Evolutionary conservation across 73 alveolate genomes (phyloP).

Genomic region (Tetrahymena elliotti): DNA sequence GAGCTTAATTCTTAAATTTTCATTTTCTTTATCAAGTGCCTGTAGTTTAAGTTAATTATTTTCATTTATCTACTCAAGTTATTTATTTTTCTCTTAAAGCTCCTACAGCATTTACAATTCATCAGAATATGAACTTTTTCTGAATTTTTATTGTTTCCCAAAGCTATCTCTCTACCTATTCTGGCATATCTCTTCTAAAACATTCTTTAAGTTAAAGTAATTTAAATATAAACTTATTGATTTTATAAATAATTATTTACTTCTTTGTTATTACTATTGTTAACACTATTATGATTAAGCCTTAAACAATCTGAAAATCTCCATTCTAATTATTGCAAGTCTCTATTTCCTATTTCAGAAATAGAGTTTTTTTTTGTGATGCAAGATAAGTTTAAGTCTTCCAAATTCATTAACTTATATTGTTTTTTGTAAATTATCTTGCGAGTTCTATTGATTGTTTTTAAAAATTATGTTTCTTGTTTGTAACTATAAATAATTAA

Average conservation of each 20-base stretch:
- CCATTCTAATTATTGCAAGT: background rate
- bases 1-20: background rate
- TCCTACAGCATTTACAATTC: background rate
- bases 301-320: background rate
- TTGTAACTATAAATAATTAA: background rate
- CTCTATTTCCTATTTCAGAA: background rate
- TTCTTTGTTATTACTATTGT: background rate
- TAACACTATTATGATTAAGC: background rate
- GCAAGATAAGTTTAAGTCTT: background rate
- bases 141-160: background rate
- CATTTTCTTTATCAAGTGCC: background rate
- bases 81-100: background rate
- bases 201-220: background rate
- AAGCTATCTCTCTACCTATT: background rate
- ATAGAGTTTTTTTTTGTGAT: background rate
- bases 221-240: background rate
- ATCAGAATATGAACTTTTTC: background rate
- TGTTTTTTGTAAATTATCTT: background rate
- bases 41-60: background rate
- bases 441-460: background rate
- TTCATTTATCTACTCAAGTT: background rate
- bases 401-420: background rate
- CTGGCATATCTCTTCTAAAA: background rate
- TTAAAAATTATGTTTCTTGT: background rate
- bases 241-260: background rate